Evolutionary conservation across 2,329 filamentous ascomycete species (phyloP).

Genomic region (Fusarium albidum): DNA sequence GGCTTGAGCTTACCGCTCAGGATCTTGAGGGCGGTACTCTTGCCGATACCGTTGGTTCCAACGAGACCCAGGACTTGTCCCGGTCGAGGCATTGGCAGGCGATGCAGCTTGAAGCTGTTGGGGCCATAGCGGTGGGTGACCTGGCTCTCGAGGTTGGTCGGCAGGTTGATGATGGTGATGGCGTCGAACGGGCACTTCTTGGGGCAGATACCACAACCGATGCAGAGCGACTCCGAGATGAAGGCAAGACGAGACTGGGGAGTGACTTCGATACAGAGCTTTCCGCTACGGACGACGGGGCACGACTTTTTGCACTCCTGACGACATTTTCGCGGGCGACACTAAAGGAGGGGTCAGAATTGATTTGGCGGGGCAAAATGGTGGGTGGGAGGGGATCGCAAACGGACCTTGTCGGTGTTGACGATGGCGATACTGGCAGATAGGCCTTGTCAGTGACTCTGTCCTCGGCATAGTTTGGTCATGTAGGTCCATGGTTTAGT

Average conservation of each 20-base stretch:
- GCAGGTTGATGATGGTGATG: conserved; percentile 99
- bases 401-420: conserved; percentile 89
- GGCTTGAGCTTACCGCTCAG: conserved; percentile 98
- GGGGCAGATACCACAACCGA: conserved; percentile 98
- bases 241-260: conserved; percentile 93
- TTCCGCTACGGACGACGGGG: conserved; percentile 95
- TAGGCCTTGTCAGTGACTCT: conserved; percentile 36
- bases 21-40: conserved; percentile 99
- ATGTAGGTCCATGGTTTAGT: not conserved
- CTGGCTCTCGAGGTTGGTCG: conserved; percentile 97
- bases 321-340: conserved; percentile 77
- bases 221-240: conserved; percentile 95
- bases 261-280: conserved; percentile 95
- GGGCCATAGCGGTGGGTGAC: conserved; percentile 98
- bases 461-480: not conserved
- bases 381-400: conserved; percentile 22
- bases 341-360: conserved; percentile 45
- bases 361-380: conserved; percentile 37
- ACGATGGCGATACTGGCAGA: conserved; percentile 90
- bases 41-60: conserved; percentile 99
- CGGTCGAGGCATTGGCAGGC: conserved; percentile 92
- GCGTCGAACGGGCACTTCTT: conserved; percentile 99
- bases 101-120: conserved; percentile 99
- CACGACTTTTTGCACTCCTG: conserved; percentile 99
- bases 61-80: conserved; percentile 96